phyloP scores from a whole-genome alignment of 148 eudicot species.

The Arbutus unedo region DNA sequence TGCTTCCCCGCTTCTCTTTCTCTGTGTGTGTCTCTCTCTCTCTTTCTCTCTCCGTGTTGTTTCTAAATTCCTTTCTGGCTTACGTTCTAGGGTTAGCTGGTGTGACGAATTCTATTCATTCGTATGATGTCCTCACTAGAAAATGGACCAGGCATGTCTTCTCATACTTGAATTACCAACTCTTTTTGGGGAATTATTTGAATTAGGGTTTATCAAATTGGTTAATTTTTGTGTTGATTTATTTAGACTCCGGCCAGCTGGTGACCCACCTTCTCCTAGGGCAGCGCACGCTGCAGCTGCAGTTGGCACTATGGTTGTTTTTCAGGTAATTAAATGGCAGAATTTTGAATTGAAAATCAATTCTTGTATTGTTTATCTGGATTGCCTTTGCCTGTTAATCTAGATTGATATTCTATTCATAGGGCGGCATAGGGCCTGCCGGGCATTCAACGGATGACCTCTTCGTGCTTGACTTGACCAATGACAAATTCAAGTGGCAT shows the following conservation, averaged over 20 bases:
- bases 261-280: constrained; percentile 97
- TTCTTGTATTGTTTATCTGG: background rate
- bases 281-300: constrained; percentile 96
- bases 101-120: constrained; percentile 79
- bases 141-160: constrained; percentile 77
- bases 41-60: background rate
- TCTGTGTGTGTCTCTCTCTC: background rate
- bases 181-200: background rate
- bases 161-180: background rate
- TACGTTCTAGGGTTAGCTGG: constrained; percentile 71
- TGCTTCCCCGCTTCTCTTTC: background rate
- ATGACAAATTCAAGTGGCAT: constrained; percentile 97
- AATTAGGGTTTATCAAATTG: background rate
- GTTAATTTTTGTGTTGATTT: background rate
- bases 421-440: constrained; percentile 98
- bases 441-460: constrained; percentile 98
- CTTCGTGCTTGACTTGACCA: constrained; percentile 80
- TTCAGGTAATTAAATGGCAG: constrained; percentile 63
- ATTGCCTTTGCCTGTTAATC: background rate
- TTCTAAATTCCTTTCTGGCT: constrained; percentile 7
- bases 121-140: constrained; percentile 65
- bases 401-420: constrained; percentile 10
- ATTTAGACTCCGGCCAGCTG: constrained; percentile 72
- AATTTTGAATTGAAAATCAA: background rate
- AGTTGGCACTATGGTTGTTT: constrained; percentile 94